phyloP scores from a whole-genome alignment of 2,329 filamentous ascomycete genomes.

The Colletotrichum aenigma region DNA sequence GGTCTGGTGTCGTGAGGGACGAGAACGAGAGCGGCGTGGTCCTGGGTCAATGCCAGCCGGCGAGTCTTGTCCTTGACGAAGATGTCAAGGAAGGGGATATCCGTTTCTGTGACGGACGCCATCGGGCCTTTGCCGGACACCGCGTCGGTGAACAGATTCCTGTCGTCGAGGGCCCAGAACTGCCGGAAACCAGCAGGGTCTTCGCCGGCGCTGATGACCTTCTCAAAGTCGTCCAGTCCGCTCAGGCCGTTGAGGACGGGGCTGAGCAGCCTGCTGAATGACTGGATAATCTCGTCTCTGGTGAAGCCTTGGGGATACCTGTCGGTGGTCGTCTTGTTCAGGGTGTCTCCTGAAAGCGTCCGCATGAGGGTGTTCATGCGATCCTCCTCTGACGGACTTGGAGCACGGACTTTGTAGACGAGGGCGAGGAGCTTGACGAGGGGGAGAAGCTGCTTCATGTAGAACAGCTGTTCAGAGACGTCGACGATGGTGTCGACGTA shows the following conservation, averaged over 20 bases:
- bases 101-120: slow-evolving; percentile 25
- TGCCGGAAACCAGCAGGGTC: slow-evolving; percentile 36
- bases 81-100: slow-evolving; percentile 22
- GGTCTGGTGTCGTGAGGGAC: neutral
- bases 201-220: slow-evolving; percentile 33
- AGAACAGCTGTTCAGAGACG: slow-evolving; percentile 33
- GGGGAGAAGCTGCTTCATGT: slow-evolving; percentile 32
- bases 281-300: slow-evolving; percentile 31
- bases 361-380: slow-evolving; percentile 38
- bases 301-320: slow-evolving; percentile 16
- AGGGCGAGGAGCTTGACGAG: slow-evolving; percentile 38
- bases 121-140: slow-evolving; percentile 29
- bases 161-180: slow-evolving; percentile 37
- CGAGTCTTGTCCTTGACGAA: slow-evolving; percentile 10
- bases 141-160: slow-evolving; percentile 36
- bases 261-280: slow-evolving; percentile 30
- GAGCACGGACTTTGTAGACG: slow-evolving; percentile 32
- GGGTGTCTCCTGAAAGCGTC: slow-evolving; percentile 22
- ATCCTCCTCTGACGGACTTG: slow-evolving; percentile 26
- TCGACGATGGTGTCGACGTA: slow-evolving; percentile 31
- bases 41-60: slow-evolving; percentile 15
- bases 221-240: slow-evolving; percentile 34
- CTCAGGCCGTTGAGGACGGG: slow-evolving; percentile 39
- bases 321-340: slow-evolving; percentile 17
- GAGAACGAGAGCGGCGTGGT: slow-evolving; percentile 17